A percentile compares a stretch with the other conserved stretches of the same genome.
These are phyloP conservation scores for Lepidium sativum DNA, from an alignment of 345 rosid species.

Conservation along the genomic window DNA sequence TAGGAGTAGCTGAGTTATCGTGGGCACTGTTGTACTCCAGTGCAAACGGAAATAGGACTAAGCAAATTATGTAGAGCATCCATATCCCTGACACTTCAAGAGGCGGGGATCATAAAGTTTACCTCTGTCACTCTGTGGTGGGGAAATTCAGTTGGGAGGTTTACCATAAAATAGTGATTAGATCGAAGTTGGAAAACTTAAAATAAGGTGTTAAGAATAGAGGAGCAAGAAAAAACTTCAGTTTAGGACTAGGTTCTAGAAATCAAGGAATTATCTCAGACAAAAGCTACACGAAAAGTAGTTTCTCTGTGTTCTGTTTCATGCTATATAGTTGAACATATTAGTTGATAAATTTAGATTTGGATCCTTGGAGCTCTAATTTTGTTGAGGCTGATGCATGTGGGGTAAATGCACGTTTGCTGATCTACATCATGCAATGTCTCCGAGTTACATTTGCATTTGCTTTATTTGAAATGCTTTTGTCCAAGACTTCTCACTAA, in stretches of 20 bases:
- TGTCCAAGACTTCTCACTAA: conserved; percentile 8
- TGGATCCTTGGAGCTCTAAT: conserved; percentile 7
- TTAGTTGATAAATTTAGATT: not conserved
- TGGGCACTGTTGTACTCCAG: conserved; percentile 1
- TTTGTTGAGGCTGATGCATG: conserved; percentile 13
- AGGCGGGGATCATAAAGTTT: not conserved
- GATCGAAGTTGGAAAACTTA: not conserved
- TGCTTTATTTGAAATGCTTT: conserved; percentile 8
- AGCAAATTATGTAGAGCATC: not conserved
- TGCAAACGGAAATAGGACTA: not conserved
- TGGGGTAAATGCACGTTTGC: not conserved
- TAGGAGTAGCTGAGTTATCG: conserved; percentile 10
- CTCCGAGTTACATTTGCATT: conserved; percentile 1
- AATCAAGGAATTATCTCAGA: conserved; percentile 4
- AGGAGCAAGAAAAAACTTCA: not conserved
- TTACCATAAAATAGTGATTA: not conserved
- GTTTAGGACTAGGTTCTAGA: conserved; percentile 1
- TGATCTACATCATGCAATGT: not conserved
- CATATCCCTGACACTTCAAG: conserved; percentile 2
- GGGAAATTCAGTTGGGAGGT: conserved; percentile 6
- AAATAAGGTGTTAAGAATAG: not conserved
- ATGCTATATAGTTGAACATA: not conserved
- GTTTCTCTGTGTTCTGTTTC: not conserved
- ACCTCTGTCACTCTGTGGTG: not conserved
- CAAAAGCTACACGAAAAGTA: not conserved